These are phyloP conservation scores for Phaeomoniella chlamydospora DNA, from an alignment of 2,329 filamentous ascomycete genomes.

Conservation along the genomic window DNA sequence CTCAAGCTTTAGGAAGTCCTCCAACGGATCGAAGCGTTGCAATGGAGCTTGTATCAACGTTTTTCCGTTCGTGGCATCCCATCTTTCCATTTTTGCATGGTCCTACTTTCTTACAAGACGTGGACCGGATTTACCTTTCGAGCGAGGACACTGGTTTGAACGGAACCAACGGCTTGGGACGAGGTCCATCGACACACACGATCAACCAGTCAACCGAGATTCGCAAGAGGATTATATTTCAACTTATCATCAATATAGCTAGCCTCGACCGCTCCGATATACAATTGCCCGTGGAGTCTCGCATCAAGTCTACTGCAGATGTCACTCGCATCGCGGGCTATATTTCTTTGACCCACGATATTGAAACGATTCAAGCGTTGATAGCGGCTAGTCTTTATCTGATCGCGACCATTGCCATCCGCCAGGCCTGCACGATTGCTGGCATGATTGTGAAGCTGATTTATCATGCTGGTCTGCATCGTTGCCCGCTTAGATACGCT, in stretches of 20 bases:
- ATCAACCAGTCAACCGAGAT: conserved; percentile 10
- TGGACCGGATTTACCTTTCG: conserved; percentile 26
- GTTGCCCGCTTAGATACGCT: conserved; percentile 35
- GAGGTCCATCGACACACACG: conserved; percentile 10
- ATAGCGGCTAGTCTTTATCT: conserved; percentile 35
- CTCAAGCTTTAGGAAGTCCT: conserved; percentile 13
- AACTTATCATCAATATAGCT: conserved; percentile 37
- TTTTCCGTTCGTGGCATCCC: conserved; percentile 38
- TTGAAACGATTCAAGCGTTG: conserved; percentile 32
- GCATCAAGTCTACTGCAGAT: conserved; percentile 22
- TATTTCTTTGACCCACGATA: conserved; percentile 18
- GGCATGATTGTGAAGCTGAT: conserved; percentile 32
- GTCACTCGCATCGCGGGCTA: conserved; percentile 13
- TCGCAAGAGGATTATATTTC: conserved; percentile 25
- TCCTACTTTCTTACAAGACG: conserved; percentile 29
- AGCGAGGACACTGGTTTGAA: conserved; percentile 4
- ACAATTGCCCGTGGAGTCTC: conserved; percentile 17
- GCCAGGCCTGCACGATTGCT: conserved; percentile 32
- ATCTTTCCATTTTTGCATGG: conserved; percentile 38
- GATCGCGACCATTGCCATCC: conserved; percentile 31
- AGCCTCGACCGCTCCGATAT: conserved; percentile 18
- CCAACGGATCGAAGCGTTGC: conserved; percentile 15
- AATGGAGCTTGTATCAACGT: conserved; percentile 29
- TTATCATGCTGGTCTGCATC: conserved; percentile 35
- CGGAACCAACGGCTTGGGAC: background rate